Evolutionary conservation across 1,284 basidiomycete species (phyloP).

Genomic region (Fomitopsis schrenkii): DNA sequence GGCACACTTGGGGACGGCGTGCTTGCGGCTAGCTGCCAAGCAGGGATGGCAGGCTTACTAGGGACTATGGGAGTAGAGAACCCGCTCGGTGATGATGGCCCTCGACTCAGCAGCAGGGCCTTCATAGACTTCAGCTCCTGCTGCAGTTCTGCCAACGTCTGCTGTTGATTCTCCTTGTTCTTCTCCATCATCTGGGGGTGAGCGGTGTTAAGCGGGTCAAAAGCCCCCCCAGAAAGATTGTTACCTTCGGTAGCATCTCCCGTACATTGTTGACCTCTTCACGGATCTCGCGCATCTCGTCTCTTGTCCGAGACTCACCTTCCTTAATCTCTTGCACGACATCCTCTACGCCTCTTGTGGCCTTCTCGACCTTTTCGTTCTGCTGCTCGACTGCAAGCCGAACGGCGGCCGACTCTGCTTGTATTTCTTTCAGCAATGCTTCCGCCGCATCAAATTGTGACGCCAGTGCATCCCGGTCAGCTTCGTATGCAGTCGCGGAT

Average conservation of each 20-base stretch:
- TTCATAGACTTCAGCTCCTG: slow-evolving; percentile 95
- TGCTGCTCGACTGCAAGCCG: slow-evolving; percentile 80
- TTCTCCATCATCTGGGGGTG: slow-evolving; percentile 84
- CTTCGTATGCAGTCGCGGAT: slow-evolving; percentile 84
- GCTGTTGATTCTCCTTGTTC: slow-evolving; percentile 79
- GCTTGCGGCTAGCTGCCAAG: slow-evolving; percentile 73
- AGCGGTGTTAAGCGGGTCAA: background rate
- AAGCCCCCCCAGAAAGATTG: background rate
- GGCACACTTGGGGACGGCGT: slow-evolving; percentile 13
- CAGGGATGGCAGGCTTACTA: slow-evolving; percentile 76
- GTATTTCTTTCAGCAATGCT: slow-evolving; percentile 77
- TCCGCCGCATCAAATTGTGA: slow-evolving; percentile 95
- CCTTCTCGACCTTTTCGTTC: slow-evolving; percentile 71
- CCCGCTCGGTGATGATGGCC: slow-evolving; percentile 46
- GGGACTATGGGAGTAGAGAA: slow-evolving; percentile 45
- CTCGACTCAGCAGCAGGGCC: slow-evolving; percentile 82
- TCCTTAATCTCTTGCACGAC: slow-evolving; percentile 77
- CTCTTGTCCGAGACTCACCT: slow-evolving; percentile 74
- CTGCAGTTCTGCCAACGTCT: slow-evolving; percentile 82
- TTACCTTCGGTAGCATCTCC: slow-evolving; percentile 88
- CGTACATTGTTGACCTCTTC: slow-evolving; percentile 90
- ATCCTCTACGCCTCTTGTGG: slow-evolving; percentile 77
- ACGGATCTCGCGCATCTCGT: slow-evolving; percentile 90
- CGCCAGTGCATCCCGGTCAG: slow-evolving; percentile 80
- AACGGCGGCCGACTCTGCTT: slow-evolving; percentile 72